Evolutionary conservation across 2,329 filamentous ascomycete species (phyloP), one percentile per base, ranked within the genome.

Genomic region (Delphinella strobiligena): DNA sequence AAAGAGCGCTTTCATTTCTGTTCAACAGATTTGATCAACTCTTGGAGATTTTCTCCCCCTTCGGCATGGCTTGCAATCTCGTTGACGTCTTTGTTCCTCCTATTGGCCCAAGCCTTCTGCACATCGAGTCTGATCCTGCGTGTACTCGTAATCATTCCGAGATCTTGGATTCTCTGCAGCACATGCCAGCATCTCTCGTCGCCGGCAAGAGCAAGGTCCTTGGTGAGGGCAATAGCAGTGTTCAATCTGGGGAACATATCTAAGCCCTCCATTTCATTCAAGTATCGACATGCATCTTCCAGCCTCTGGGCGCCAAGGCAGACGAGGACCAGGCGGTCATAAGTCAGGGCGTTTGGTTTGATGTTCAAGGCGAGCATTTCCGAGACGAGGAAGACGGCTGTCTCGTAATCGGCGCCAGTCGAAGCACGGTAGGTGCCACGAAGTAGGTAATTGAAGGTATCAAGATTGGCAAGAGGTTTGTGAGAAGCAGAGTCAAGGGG

Each of bases 401-500:
- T 59, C 29, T 71, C 63, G 42, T 73, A 71, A 41, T 69, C 64
- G 5, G 45, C 49, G 19, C 46, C 49, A 22, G n/a, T n/a, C n/a
- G 48, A 41, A 19, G 43, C 42, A 4, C 44, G 29, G 43, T 52
- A 29, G 40, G 51, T 46, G 49, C 60, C 44, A 19, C 50, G 50
- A 19, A 58, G 49, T 1, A 82, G 61, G 4, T 67, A 54, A 48
- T 82, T 81, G 61, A 78, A 82, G 0, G 76, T 77, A n/a, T 64
- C 58, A 11, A 65, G 68, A 39, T 58, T 56, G 34, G 55, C 52
- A 30, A 57, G 52, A 4, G 53, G 49, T 10, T 49, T 50, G 15
- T 37, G 27, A 16, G 27, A 34, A 7, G 30, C 31, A 14, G 27
- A 16, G 30, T 48, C 36, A 14, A 45, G 29, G 4, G 44, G 37